Conservation (phyloP, 441 rosid species). For the Breynia disticha region DNA sequence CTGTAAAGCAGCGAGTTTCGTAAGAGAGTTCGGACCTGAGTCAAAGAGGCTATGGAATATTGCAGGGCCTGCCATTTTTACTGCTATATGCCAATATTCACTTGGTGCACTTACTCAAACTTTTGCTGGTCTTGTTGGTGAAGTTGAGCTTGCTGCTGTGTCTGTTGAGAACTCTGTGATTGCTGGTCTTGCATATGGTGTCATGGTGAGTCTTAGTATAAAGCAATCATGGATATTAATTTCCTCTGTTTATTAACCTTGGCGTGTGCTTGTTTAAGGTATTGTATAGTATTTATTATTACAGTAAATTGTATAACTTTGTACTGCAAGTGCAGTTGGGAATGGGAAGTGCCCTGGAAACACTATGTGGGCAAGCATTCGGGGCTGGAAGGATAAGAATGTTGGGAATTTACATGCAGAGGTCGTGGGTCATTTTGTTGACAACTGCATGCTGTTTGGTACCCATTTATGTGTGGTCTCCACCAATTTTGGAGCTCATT, state of each 20-base stretch:
- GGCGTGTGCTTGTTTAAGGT: too few species aligned
- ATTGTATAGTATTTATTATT: too few species aligned
- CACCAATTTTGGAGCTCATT: slow-evolving; percentile 53
- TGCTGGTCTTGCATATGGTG: slow-evolving; percentile 77
- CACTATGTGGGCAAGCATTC: slow-evolving; percentile 72
- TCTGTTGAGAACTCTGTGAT: slow-evolving; percentile 77
- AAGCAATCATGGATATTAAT: background rate
- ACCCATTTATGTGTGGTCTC: slow-evolving; percentile 71
- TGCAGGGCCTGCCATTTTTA: slow-evolving; percentile 83
- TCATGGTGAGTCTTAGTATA: slow-evolving; percentile 40
- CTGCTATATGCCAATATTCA: slow-evolving; percentile 62
- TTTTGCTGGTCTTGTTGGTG: slow-evolving; percentile 59
- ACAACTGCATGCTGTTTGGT: slow-evolving; percentile 48
- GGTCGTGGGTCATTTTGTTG: slow-evolving; percentile 81
- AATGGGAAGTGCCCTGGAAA: slow-evolving; percentile 78
- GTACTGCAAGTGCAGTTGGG: slow-evolving; percentile 38
- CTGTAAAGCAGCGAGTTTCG: slow-evolving; percentile 3
- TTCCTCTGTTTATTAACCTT: too few species aligned
- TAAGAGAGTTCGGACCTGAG: slow-evolving; percentile 46
- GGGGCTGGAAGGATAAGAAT: slow-evolving; percentile 66
- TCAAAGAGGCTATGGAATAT: slow-evolving; percentile 64
- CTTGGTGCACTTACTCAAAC: slow-evolving; percentile 81
- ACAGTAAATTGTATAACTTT: too few species aligned
- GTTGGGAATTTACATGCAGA: slow-evolving; percentile 86
- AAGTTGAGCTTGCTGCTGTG: slow-evolving; percentile 76